Evolutionary conservation across 495 filamentous ascomycete genomes (phyloP), one percentile per base, ranked within the genome.

Genomic region (Daldinia childiae): DNA sequence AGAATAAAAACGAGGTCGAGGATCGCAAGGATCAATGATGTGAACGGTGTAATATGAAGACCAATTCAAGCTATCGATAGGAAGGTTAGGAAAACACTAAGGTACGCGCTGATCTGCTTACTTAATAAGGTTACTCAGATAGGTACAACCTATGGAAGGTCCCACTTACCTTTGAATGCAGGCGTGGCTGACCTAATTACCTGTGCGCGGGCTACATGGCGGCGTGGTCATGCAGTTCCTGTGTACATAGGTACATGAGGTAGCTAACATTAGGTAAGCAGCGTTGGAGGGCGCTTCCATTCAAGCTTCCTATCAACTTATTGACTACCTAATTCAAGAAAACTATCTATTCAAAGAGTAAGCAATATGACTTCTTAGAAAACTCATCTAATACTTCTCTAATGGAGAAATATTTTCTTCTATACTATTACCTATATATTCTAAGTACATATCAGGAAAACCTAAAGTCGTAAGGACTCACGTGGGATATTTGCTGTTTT

Each of bases 51-150:
- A 64, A 48, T 48, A 69, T 41, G 51, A 6, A 60, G 64, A 34
- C 58, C 59, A 63, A 69, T 63, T 64, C 59, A 6, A 59, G 30
- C n/a, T 58, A 69, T 63, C 54, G 59, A 69, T 69, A 68, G 43
- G 59, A 43, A 50, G 17, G 30, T 54, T n/a, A 27, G 26, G 24
- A 27, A 54, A 29, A 21, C 12, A 54, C 5, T 12, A 3, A 51
- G 11, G 50, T 29, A 52, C 24, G 50, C 9, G 19, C 14, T 54
- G 50, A 54, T 6, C 15, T 54, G 32, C 19, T 24, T 21, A 48
- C 43, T 48, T 48, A 24, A 48, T 9, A 11, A 48, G 17, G 21
- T 14, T 36, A 36, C 34, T 36, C 34, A 48, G 43, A 9, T 24
- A 45, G 17, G 41, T 45, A 8, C 19, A 24, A 27, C 5, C 3